Conservation (phyloP, 2,329 filamentous ascomycete species). For the Ascomycota sp. region DNA sequence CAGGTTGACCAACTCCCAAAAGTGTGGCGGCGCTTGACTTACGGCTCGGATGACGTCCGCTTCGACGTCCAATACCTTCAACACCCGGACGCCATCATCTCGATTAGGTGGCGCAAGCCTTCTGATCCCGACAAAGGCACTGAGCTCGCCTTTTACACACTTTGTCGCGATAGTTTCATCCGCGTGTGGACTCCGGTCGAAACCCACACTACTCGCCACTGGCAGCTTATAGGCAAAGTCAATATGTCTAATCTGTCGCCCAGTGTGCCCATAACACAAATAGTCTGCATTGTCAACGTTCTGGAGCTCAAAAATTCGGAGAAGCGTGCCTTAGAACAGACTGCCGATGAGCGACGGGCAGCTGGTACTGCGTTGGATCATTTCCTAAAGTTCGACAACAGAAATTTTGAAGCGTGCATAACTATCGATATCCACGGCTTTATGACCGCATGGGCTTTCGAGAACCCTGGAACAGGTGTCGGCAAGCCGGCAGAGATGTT, state of each 20-base stretch:
- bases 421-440: conserved; percentile 63
- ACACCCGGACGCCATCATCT: conserved; percentile 64
- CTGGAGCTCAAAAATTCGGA: conserved; percentile 58
- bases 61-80: conserved; percentile 81
- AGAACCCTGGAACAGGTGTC: conserved; percentile 55
- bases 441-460: conserved; percentile 82
- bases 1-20: conserved; percentile 67
- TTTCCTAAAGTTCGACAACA: conserved; percentile 30
- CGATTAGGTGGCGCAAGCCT: conserved; percentile 65
- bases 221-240: conserved; percentile 62
- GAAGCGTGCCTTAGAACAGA: conserved; percentile 57
- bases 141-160: conserved; percentile 74
- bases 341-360: no score
- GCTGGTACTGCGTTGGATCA: no score
- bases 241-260: conserved; percentile 54
- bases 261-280: conserved; percentile 6
- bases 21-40: conserved; percentile 73
- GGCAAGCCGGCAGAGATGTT: conserved; percentile 50
- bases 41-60: conserved; percentile 57
- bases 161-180: conserved; percentile 58
- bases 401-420: conserved; percentile 62
- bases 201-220: conserved; percentile 42
- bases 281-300: conserved; percentile 61
- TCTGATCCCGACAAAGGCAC: conserved; percentile 56
- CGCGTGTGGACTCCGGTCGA: conserved; percentile 69